Evolutionary conservation across 805 yeast genomes (phyloP), one percentile per base, ranked within the genome.

Genomic region (Dipodascus albidus): DNA sequence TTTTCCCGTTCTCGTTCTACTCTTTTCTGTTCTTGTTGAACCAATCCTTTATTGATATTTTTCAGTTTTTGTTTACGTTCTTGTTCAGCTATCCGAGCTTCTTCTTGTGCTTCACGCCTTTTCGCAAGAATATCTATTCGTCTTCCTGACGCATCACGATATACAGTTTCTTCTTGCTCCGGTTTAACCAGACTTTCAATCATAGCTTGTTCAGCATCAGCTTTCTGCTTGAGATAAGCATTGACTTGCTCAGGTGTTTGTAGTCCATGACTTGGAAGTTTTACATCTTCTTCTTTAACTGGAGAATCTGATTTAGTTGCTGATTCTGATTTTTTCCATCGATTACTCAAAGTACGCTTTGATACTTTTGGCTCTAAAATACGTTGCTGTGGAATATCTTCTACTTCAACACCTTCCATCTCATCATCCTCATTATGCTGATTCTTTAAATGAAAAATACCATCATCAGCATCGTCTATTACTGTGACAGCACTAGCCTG

Each of bases 121-220:
- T 64, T 59, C 53, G 67, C 61, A 41, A 64, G 58, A 55, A 76
- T 64, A 57, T 79, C 76, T 2, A 83, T 68, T 20, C 70, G 71
- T 31, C 77, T 68, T 17, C 95, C 95, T 1, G 74, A 62, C 1
- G 76, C 68, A 62, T 85, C 91, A 71, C 93, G 75, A 59, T 78
- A 78, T 1, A 82, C 70, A 0, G 87, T 82, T 47, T 67, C 59
- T 19, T 38, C 44, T 14, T 38, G 44, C 44, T 38, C 44, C 3
- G 44, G 44, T 14, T 17, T 14, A 4, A n/a, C 44, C 20, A 38
- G n/a, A 3, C 50, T 11, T 23, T 31, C 24, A 65, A 72, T 22
- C 74, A 69, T 23, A 87, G 87, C 49, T 6, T 22, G 31, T n/a
- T 64, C 68, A 17, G 50, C 53, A 15, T 55, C 57, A 38, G 64